Evolutionary conservation across 2,329 filamentous ascomycete species (phyloP).

Genomic region (Penicillium sp.): DNA sequence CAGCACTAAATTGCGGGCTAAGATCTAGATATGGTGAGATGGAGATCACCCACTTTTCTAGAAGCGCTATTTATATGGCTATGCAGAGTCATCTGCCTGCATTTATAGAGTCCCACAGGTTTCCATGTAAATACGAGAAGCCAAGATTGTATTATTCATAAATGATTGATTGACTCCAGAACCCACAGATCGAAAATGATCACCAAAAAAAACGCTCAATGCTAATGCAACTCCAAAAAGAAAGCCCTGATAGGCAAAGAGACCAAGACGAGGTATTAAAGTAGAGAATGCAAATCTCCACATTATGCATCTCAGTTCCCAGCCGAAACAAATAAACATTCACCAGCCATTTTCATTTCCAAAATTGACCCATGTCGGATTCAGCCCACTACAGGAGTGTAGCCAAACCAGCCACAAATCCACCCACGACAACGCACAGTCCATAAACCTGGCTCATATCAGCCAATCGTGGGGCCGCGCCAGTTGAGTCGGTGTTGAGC

Average conservation of each 20-base stretch:
- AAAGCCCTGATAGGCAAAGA: background rate
- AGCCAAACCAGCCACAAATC: constrained; percentile 61
- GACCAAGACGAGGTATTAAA: background rate
- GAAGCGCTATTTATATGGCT: background rate
- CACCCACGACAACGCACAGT: constrained; percentile 55
- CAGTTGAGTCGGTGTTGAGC: constrained; percentile 30
- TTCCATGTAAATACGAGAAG: background rate
- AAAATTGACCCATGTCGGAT: background rate
- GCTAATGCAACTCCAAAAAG: constrained; percentile 18
- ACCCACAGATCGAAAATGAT: constrained; percentile 9
- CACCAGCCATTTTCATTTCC: background rate
- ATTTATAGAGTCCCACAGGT: background rate
- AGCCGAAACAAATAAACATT: background rate
- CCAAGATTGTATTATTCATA: background rate
- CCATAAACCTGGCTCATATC: constrained; percentile 60
- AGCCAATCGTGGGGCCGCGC: constrained; percentile 36
- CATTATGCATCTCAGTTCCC: background rate
- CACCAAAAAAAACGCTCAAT: constrained; percentile 15
- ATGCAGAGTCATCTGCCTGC: background rate
- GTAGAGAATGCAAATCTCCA: background rate
- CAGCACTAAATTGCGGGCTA: constrained; percentile 53
- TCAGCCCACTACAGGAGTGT: constrained; percentile 49
- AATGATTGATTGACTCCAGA: background rate
- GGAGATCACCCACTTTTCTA: background rate
- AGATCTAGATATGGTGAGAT: constrained; percentile 19